Evolutionary conservation across 139 green algal genomes (phyloP).

Genomic region (Ettlia oleoabundans): DNA sequence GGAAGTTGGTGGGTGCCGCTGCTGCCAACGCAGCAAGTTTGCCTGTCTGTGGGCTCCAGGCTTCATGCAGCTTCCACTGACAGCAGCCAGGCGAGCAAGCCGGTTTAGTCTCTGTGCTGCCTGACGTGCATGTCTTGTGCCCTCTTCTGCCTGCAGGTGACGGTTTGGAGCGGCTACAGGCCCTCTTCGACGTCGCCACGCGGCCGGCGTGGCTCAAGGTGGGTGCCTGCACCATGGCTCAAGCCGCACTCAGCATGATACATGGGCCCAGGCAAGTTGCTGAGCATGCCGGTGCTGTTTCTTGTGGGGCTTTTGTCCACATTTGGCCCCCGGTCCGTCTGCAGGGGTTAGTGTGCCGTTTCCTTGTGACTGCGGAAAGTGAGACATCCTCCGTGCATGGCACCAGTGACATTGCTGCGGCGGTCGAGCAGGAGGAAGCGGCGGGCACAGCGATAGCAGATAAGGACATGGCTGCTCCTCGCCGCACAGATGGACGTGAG

Average conservation of each 20-base stretch:
- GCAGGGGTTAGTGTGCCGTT: constrained; percentile 31
- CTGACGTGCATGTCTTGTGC: no score
- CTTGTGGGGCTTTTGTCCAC: no score
- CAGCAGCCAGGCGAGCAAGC: no score
- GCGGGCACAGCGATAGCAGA: background rate
- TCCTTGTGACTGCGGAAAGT: constrained; percentile 1
- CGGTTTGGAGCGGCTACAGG: constrained; percentile 23
- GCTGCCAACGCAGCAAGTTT: background rate
- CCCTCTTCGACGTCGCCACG: constrained; percentile 19
- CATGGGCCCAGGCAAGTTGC: no score
- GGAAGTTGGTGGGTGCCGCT: constrained; percentile 4
- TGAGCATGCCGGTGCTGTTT: no score
- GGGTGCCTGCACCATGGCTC: background rate
- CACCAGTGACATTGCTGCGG: background rate
- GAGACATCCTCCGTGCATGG: background rate
- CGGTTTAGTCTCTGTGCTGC: no score
- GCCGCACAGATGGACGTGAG: background rate
- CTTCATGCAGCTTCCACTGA: no score
- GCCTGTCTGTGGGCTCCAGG: background rate
- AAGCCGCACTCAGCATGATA: no score
- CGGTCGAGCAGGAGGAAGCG: background rate
- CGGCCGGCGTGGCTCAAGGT: constrained; percentile 25
- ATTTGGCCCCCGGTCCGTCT: no score
- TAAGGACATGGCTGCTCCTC: background rate
- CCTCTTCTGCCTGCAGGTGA: background rate